Evolutionary conservation across 805 yeast species (phyloP).

Genomic region (Debaryomyces hansenii): DNA sequence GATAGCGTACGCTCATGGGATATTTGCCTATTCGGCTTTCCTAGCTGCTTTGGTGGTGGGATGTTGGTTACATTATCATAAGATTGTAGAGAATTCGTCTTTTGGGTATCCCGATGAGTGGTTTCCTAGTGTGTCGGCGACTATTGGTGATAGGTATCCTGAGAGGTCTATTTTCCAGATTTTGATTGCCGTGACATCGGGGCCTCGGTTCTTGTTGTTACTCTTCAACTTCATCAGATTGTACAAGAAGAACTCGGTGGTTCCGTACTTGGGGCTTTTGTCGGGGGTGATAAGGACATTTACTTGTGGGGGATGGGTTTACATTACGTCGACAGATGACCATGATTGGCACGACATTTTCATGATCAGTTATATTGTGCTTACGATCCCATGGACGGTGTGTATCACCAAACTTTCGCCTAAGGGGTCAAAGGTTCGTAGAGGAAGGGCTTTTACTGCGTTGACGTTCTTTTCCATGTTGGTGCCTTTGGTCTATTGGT

Average conservation of each 20-base stretch:
- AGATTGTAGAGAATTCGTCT: slow-evolving; percentile 83
- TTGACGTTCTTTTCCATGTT: slow-evolving; percentile 66
- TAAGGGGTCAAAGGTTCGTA: slow-evolving; percentile 43
- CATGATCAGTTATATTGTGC: slow-evolving; percentile 85
- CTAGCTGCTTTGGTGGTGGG: slow-evolving; percentile 74
- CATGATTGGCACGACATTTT: slow-evolving; percentile 95
- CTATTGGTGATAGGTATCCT: slow-evolving; percentile 96
- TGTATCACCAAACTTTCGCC: slow-evolving; percentile 56
- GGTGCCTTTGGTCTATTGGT: slow-evolving; percentile 83
- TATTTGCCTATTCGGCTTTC: slow-evolving; percentile 74
- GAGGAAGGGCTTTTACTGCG: slow-evolving; percentile 54
- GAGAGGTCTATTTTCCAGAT: slow-evolving; percentile 92
- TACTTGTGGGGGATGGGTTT: slow-evolving; percentile 98
- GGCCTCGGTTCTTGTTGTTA: slow-evolving; percentile 78
- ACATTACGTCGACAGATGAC: slow-evolving; percentile 94
- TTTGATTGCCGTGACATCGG: slow-evolving; percentile 87
- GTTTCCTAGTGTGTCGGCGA: slow-evolving; percentile 97
- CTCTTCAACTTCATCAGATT: slow-evolving; percentile 52
- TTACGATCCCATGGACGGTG: slow-evolving; percentile 90
- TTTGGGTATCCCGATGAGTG: slow-evolving; percentile 96
- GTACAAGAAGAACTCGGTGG: slow-evolving; percentile 31
- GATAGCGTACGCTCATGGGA: slow-evolving; percentile 71
- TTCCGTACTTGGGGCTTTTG: slow-evolving; percentile 44
- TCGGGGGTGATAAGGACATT: slow-evolving; percentile 86
- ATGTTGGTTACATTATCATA: slow-evolving; percentile 73